Base-by-base conservation (phyloP, 2,329 filamentous ascomycete species). In the Diplocarpon mali region DNA sequence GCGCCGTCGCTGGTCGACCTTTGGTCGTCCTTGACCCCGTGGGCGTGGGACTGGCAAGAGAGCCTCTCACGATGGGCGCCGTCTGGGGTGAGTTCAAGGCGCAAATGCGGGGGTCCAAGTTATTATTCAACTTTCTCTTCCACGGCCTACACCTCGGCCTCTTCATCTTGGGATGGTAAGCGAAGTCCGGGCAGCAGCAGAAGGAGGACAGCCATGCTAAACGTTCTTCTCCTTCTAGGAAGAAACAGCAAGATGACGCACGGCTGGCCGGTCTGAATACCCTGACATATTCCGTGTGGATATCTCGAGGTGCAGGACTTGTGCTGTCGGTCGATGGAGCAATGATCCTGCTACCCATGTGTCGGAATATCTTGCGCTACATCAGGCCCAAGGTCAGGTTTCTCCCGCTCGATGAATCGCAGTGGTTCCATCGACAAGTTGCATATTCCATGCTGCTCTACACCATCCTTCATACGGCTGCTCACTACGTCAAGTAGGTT, bases 371-470 rank as follows among this genome's bases (percentile, higher is more conserved):
- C 28, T 75, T 98, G 61, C 78, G 86, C 62, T 83, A 78, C 61
- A 65, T 96, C 45, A 78, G 92, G 52, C 92, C 92, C 20, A 94
- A 93, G 69, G 67, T 95, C 53, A 77, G 79, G 64, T 95, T 84
- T 69, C 63, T 96, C 11, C 92, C 92, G 5, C 73, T 98, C n/a
- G 92, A 98, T 60, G 92, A 98, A 68, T 93, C 88, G 48, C 75
- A 89, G 54, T 98, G 88, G 88, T 93, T 98, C 65, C 92, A 98
- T 69, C 76, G 90, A 53, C 92, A 98, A 65, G 76, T 94, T 35
- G 90, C 92, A 14, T 98, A 98, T 62, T 72, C 87, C 1, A 70
- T 96, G 68, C 71, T 96, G 2, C 61, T 95, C 44, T 98, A 89
- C 65, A 85, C 82, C 24, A 73, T 80, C 40, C 65, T 86, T 24